Conservation (phyloP, 176 grass and related monocot species). For the Ensete glaucum region DNA sequence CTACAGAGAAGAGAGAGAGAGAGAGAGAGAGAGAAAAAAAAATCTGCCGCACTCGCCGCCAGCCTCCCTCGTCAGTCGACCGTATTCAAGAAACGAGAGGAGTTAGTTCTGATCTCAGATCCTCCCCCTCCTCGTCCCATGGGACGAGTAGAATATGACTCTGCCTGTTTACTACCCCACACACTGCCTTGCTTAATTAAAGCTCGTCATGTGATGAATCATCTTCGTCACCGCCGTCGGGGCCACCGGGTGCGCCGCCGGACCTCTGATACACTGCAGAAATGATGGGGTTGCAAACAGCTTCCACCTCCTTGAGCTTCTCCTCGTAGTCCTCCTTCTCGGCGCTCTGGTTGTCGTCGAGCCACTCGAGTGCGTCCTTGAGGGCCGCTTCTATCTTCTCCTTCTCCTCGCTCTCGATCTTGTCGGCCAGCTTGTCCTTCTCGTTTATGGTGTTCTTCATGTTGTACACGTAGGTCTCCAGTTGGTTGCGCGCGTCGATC, state of each 20-base stretch:
- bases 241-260: constrained; percentile 26
- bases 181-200: constrained; percentile 19
- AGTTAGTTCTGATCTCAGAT: background rate
- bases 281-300: constrained; percentile 44
- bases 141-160: background rate
- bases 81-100: background rate
- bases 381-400: constrained; percentile 40
- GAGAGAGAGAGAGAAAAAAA: too few species aligned
- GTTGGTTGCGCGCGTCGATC: constrained; percentile 39
- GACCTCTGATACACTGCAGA: constrained; percentile 44
- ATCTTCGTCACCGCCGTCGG: constrained; percentile 27
- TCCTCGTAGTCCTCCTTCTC: constrained; percentile 53
- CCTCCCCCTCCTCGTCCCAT: background rate
- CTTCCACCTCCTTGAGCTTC: constrained; percentile 52
- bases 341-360: constrained; percentile 44
- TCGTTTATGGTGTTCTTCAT: constrained; percentile 42
- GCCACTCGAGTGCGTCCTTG: constrained; percentile 46
- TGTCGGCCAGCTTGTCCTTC: constrained; percentile 44
- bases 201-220: constrained; percentile 31
- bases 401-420: constrained; percentile 44
- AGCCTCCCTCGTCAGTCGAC: background rate
- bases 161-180: too few species aligned
- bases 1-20: too few species aligned
- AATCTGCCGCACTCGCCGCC: background rate
- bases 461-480: constrained; percentile 50